Evolutionary conservation across 768 basidiomycete species (phyloP).

Genomic region (Mycena amicta): DNA sequence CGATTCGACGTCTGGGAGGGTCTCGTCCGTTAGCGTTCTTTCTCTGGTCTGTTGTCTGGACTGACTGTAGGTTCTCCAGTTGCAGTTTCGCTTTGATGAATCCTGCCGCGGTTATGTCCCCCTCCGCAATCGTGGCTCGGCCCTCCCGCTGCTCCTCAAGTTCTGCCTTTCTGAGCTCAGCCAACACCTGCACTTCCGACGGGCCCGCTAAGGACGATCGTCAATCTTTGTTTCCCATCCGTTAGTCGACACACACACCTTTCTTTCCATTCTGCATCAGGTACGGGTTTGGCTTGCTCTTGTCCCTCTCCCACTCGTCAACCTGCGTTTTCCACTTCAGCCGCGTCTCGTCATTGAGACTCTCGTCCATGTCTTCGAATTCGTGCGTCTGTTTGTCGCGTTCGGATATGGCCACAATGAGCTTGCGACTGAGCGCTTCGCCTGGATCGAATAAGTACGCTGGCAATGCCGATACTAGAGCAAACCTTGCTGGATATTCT

Average conservation of each 20-base stretch:
- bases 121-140: not conserved
- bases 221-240: no score
- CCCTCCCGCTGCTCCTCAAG: not conserved
- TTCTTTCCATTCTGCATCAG: not conserved
- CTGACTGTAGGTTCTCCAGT: constrained; percentile 4
- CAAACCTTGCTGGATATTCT: constrained; percentile 11
- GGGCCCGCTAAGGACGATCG: not conserved
- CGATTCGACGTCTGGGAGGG: not conserved
- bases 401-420: constrained; percentile 12
- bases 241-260: not conserved
- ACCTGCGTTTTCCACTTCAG: constrained; percentile 5
- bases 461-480: not conserved
- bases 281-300: constrained; percentile 1
- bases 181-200: not conserved
- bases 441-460: not conserved
- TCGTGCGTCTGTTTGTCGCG: constrained; percentile 1
- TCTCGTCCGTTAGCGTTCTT: not conserved
- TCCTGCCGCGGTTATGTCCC: not conserved
- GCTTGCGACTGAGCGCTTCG: not conserved
- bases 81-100: constrained; percentile 1
- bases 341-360: not conserved
- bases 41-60: not conserved
- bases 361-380: constrained; percentile 1
- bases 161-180: not conserved
- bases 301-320: constrained; percentile 5